These are phyloP conservation scores for Effrenium voratum DNA, from an alignment of 73 alveolate species.

Conservation along the genomic window DNA sequence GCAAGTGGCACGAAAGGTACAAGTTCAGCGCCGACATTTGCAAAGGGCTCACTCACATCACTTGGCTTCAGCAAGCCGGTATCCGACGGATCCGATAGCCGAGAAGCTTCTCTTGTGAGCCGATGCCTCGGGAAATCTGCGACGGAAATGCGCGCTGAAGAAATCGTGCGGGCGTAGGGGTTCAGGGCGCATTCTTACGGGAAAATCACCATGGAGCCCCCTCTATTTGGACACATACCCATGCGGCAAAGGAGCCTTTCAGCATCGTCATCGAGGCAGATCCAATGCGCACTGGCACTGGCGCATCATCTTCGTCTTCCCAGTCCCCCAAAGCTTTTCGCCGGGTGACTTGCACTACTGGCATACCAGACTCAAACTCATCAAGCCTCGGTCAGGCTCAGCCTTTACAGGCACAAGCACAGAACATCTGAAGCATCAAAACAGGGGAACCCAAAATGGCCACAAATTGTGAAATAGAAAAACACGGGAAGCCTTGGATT, in stretches of 20 bases:
- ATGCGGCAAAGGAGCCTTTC: background rate
- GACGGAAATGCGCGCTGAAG: too few relatives aligned
- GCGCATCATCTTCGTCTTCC: constrained; percentile 87
- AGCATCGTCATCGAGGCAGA: background rate
- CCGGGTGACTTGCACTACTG: constrained; percentile 65
- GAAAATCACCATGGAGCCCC: too few relatives aligned
- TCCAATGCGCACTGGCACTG: constrained; percentile 49
- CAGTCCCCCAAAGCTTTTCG: constrained; percentile 51
- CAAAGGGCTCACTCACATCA: too few relatives aligned
- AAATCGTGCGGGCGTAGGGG: too few relatives aligned
- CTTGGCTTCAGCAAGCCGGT: background rate
- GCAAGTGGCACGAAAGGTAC: too few relatives aligned
- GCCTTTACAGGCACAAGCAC: background rate
- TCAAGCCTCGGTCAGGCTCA: background rate
- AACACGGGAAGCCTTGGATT: background rate
- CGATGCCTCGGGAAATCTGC: background rate
- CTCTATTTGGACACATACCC: too few relatives aligned
- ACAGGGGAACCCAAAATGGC: background rate
- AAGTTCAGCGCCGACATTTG: too few relatives aligned
- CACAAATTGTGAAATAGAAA: background rate
- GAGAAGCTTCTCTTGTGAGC: background rate
- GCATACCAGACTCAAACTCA: constrained; percentile 66
- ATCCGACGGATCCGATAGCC: too few relatives aligned
- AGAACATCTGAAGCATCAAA: background rate
- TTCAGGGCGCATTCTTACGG: too few relatives aligned